Evolutionary conservation across 192 early-diverging fungal species (phyloP), one percentile per base, ranked within the genome.

Genomic region (Geranomyces michiganensis): DNA sequence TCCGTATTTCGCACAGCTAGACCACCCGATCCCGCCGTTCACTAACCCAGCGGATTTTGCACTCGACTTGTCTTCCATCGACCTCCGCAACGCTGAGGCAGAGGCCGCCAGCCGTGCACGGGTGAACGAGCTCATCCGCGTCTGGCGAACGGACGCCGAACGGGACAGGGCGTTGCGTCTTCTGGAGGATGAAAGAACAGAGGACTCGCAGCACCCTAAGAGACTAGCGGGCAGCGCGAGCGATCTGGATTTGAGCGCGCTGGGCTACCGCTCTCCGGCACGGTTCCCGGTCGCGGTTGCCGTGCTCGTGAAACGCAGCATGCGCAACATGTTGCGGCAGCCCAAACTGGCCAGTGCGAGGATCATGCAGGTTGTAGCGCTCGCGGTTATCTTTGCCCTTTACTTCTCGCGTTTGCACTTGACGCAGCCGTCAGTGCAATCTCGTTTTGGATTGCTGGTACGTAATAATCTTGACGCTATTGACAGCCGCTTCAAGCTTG

Each of bases 21-120:
- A 67, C 46, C 70, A 77, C 67, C 15, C 46, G 8, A 45, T 79
- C 1, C 79, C 79, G 24, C 24, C 10, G 10, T 53, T 73, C 22
- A 79, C 75, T n/a, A 84, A 84, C 65, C 77, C 78, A 8, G 76
- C 78, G 26, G 82, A 84, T 61, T 81, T 76, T 62, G 73, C 76
- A 32, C 61, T 84, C 10, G 82, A 84, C 59, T 56, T 84, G 6
- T 75, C 78, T 13, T 78, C 76, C 1, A 74, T 83, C 4, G 81
- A 83, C 48, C 65, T 80, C 7, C 72, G 78, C 9, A 76, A 58
- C 64, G 32, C 53, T 12, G 56, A 55, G 24, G 68, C 62, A 13
- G 81, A 82, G 56, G 32, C 10, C 7, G 13, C 46, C 24, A 70
- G 31, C 53, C 63, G 71, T 5, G 60, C 41, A 24, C 64, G 76